Evolutionary conservation across 495 filamentous ascomycete genomes (phyloP).

Genomic region (Penicillium cinerascens): DNA sequence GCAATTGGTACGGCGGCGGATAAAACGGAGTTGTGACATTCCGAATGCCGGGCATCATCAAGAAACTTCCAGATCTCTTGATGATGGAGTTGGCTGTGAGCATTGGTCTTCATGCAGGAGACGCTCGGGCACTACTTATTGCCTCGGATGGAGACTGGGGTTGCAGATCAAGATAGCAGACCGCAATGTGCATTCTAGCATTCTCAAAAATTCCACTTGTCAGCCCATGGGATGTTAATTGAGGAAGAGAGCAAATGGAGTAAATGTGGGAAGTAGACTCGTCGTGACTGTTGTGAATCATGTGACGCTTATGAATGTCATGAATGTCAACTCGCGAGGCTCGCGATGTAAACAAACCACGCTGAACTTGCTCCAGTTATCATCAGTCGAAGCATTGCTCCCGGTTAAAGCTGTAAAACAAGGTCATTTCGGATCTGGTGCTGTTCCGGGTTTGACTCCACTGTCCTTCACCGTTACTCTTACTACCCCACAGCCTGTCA

Average conservation of each 20-base stretch:
- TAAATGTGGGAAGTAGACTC: not conserved
- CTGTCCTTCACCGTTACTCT: not conserved
- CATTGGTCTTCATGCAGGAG: not conserved
- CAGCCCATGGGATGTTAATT: not conserved
- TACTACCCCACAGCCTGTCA: not conserved
- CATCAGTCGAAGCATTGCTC: no score
- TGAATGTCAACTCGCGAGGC: not conserved
- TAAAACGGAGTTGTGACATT: not conserved
- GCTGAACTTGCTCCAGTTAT: no score
- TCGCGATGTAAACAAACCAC: not conserved
- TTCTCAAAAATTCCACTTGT: not conserved
- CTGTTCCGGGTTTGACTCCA: no score
- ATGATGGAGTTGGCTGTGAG: not conserved
- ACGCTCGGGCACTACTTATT: not conserved
- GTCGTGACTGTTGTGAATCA: conserved; percentile 1
- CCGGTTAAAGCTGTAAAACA: no score
- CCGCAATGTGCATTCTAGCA: not conserved
- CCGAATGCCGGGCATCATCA: not conserved
- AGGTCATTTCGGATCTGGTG: no score
- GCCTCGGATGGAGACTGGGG: not conserved
- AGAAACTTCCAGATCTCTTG: not conserved
- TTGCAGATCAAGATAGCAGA: not conserved
- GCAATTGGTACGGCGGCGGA: conserved; percentile 1
- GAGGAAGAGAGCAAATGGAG: not conserved
- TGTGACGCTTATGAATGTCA: conserved; percentile 10